phyloP scores from a whole-genome alignment of 2,329 filamentous ascomycete species.

The Annulohypoxylon truncatum region DNA sequence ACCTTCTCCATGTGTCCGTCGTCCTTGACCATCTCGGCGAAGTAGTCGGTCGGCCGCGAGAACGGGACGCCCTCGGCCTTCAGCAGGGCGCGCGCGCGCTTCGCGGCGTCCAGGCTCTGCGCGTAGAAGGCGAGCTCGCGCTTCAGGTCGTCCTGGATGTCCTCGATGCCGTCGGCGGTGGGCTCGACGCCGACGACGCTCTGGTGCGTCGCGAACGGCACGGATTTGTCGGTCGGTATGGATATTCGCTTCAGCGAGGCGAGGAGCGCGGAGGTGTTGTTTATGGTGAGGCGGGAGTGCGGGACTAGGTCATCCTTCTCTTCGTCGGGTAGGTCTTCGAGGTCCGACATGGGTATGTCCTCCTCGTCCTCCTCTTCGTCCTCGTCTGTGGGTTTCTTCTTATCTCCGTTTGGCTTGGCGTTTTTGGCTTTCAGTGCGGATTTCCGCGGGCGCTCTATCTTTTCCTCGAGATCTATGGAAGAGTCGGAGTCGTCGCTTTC shows the following conservation, averaged over 20 bases:
- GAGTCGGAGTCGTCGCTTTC: conserved; percentile 75
- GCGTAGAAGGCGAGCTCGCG: conserved; percentile 94
- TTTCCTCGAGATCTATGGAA: conserved; percentile 81
- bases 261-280: conserved; percentile 90
- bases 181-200: conserved; percentile 75
- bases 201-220: conserved; percentile 87
- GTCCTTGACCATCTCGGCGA: conserved; percentile 98
- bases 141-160: conserved; percentile 90
- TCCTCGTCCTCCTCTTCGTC: conserved; percentile 82
- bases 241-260: conserved; percentile 83
- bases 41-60: conserved; percentile 91
- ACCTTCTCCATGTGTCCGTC: conserved; percentile 99
- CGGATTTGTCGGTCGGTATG: conserved; percentile 72
- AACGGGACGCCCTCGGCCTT: conserved; percentile 88
- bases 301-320: conserved; percentile 89
- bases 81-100: conserved; percentile 77
- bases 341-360: conserved; percentile 89
- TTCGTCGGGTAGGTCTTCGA: conserved; percentile 80
- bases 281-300: conserved; percentile 94
- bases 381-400: conserved; percentile 58
- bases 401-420: conserved; percentile 53
- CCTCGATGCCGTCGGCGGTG: conserved; percentile 75
- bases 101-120: conserved; percentile 84
- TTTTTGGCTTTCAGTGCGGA: conserved; percentile 57
- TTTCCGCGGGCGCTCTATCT: conserved; percentile 67